Evolutionary conservation across 2,329 filamentous ascomycete genomes (phyloP).

Genomic region (Huntiella omanensis): DNA sequence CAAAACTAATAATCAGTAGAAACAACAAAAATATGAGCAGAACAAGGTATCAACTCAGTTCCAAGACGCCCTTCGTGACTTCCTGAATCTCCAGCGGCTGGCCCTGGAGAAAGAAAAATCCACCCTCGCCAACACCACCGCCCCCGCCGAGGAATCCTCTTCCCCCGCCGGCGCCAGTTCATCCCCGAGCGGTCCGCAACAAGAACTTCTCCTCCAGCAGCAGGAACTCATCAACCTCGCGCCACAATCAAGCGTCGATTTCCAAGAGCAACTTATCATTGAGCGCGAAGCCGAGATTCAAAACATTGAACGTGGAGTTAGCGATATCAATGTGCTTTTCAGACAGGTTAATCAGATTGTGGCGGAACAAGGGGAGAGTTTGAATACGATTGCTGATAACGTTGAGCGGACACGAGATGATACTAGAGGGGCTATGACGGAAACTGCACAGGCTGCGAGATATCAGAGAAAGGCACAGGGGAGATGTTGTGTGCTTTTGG

Average conservation of each 20-base stretch:
- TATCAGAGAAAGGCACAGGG: conserved; percentile 93
- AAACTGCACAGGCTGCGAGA: conserved; percentile 66
- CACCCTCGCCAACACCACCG: conserved; percentile 64
- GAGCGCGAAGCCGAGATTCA: conserved; percentile 94
- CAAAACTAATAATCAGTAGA: conserved; percentile 28
- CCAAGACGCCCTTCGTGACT: conserved; percentile 71
- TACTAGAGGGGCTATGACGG: conserved; percentile 67
- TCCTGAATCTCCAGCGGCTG: conserved; percentile 75
- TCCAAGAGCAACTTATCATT: conserved; percentile 86
- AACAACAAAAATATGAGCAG: conserved; percentile 89
- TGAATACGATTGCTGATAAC: conserved; percentile 77
- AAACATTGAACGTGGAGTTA: conserved; percentile 91
- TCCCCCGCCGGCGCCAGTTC: conserved; percentile 4
- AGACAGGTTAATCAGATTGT: conserved; percentile 97
- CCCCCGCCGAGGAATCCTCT: conserved; percentile 35
- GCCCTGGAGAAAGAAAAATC: conserved; percentile 86
- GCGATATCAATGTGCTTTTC: conserved; percentile 91
- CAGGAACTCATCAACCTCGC: conserved; percentile 67
- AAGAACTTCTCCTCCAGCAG: conserved; percentile 37
- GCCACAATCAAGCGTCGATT: conserved; percentile 87
- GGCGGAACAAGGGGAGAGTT: conserved; percentile 72
- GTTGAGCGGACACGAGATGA: conserved; percentile 67
- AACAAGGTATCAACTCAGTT: conserved; percentile 91
- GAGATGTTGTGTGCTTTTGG: conserved; percentile 79
- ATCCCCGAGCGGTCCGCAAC: conserved; percentile 10